Conservation (phyloP, 2,329 filamentous ascomycete genomes). For the Cordyceps javanica region DNA sequence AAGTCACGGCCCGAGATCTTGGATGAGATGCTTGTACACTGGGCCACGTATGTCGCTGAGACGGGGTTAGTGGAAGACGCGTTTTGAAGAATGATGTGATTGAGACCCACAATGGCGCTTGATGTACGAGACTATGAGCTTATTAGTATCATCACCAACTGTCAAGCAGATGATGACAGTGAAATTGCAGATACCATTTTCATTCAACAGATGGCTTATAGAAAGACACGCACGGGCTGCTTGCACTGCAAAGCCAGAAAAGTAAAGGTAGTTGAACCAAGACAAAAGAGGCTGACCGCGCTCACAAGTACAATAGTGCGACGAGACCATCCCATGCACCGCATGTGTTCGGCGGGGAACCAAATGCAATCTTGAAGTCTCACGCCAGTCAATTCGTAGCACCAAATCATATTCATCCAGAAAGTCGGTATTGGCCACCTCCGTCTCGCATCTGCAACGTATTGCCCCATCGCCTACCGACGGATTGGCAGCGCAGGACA, state of each 20-base stretch:
- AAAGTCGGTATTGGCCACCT: neutral
- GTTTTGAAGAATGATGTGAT: slow-evolving; percentile 1
- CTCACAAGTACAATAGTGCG: neutral
- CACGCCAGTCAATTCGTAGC: neutral
- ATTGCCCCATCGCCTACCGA: neutral
- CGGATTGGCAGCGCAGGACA: neutral
- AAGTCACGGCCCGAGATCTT: slow-evolving; percentile 35
- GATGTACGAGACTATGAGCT: neutral
- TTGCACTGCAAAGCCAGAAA: neutral
- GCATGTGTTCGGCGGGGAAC: neutral
- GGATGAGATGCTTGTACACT: slow-evolving; percentile 42
- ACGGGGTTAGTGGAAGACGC: slow-evolving; percentile 15
- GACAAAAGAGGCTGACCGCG: neutral
- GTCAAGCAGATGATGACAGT: neutral
- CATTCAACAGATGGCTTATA: neutral
- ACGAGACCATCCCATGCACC: neutral
- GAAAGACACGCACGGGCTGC: neutral
- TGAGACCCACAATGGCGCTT: neutral
- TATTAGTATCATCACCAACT: neutral
- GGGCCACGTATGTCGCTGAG: slow-evolving; percentile 46
- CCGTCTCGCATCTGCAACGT: neutral
- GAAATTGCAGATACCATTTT: neutral
- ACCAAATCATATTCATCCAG: neutral
- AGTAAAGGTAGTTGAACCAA: neutral
- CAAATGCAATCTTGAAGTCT: neutral